Evolutionary conservation across 2,329 filamentous ascomycete species (phyloP), one percentile per base, ranked within the genome.

Genomic region (Xylariales sp.): DNA sequence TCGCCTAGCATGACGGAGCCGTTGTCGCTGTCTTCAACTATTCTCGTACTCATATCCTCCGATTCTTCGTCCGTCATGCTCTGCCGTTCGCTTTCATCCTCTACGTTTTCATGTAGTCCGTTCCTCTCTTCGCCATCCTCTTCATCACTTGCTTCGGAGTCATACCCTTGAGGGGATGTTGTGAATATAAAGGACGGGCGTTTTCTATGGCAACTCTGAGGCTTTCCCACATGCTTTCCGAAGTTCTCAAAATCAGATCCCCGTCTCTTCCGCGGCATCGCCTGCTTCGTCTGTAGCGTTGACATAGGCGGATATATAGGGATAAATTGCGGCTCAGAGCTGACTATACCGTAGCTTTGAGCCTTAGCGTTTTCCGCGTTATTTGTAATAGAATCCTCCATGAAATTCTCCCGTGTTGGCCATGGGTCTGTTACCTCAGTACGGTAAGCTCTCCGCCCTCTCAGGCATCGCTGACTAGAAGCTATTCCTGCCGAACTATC

Each of bases 331-430:
- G 68, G 5, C 10, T 62, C 71, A 18, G 62, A 57, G 34, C 53
- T 45, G 1, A 59, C 59, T 4, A 32, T 56, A 6, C 39, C 52
- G 28, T 57, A 16, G 5, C 48, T 60, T 41, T 65, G 46, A 9
- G 39, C 60, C 3, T 59, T 41, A 1, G 41, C 53, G 1, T 56
- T 55, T 3, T 52, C 70, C 23, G 46, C 45, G 18, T 48, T 66
- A 60, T 32, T 48, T 28, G 53, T 41, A n/a, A 64, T 56, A 3
- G 69, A 56, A 28, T 63, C 59, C 12, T 78, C 74, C 3, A 64
- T 34, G 34, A 78, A 78, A 63, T 77, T 73, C 6, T 75, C 64
- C 14, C 62, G 67, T 0, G 74, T 78, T 18, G 77, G 77, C 77
- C 77, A 78, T 6, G 71, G 23, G 2, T 78, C 76, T 36, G 71